phyloP scores from a whole-genome alignment of 495 filamentous ascomycete genomes.

The Tuber aestivum region DNA sequence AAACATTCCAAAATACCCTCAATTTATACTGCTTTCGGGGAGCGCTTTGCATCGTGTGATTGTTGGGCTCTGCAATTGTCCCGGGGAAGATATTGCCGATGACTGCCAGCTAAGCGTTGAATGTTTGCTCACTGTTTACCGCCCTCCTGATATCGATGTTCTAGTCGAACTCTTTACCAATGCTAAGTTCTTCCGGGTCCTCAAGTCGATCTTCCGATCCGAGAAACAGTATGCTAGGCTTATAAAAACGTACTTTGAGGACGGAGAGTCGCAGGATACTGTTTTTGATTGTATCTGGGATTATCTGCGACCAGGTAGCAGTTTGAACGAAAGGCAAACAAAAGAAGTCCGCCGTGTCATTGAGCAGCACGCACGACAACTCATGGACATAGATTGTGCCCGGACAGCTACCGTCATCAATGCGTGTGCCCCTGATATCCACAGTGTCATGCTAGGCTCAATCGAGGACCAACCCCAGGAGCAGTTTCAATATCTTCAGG shows the following conservation, averaged over 20 bases:
- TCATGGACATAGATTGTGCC: constrained; percentile 63
- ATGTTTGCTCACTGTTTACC: constrained; percentile 88
- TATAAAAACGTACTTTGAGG: constrained; percentile 77
- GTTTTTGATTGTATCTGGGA: constrained; percentile 77
- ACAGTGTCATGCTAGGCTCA: constrained; percentile 60
- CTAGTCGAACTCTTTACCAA: constrained; percentile 71
- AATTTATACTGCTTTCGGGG: constrained; percentile 86
- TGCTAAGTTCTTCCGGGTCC: constrained; percentile 84
- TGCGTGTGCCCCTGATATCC: constrained; percentile 61
- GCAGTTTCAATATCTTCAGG: constrained; percentile 72
- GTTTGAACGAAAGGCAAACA: constrained; percentile 65
- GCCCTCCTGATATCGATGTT: constrained; percentile 69
- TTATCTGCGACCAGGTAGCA: constrained; percentile 67
- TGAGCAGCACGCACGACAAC: constrained; percentile 58
- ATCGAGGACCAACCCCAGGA: constrained; percentile 56
- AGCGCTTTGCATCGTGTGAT: constrained; percentile 76
- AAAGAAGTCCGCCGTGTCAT: constrained; percentile 70
- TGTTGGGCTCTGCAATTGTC: constrained; percentile 74
- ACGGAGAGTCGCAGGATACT: constrained; percentile 62
- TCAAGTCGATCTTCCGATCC: constrained; percentile 78
- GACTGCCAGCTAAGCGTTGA: constrained; percentile 94
- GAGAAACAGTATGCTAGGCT: constrained; percentile 77
- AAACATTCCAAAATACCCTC: constrained; percentile 91
- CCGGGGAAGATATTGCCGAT: constrained; percentile 72
- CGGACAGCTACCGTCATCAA: constrained; percentile 66